Conservation (phyloP, 2,329 filamentous ascomycete genomes). For the Cordyceps cateniannulata region DNA sequence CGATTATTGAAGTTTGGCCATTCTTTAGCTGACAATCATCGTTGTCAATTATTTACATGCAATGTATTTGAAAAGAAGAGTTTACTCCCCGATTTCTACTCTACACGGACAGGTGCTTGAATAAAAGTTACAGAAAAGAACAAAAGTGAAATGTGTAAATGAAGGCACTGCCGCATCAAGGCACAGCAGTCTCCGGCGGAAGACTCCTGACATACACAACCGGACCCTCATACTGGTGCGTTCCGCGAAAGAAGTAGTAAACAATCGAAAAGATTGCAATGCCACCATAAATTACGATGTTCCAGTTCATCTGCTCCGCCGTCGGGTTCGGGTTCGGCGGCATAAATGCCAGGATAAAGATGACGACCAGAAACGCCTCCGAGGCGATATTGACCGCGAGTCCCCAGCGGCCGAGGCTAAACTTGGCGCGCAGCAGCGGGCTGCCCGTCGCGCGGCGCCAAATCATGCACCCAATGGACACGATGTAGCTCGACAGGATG, state of each 20-base stretch:
- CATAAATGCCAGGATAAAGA: conserved; percentile 44
- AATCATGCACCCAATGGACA: conserved; percentile 39
- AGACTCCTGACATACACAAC: conserved; percentile 14
- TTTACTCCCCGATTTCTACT: too few species aligned
- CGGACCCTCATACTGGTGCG: conserved; percentile 13
- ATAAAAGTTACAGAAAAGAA: too few species aligned
- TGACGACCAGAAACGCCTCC: conserved; percentile 36
- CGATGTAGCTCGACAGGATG: conserved; percentile 45
- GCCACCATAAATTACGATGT: conserved; percentile 35
- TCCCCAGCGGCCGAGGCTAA: conserved; percentile 34
- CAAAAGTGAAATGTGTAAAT: too few species aligned
- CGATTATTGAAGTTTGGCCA: too few species aligned
- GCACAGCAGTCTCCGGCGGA: background rate
- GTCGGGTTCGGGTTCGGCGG: conserved; percentile 32
- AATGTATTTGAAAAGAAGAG: too few species aligned
- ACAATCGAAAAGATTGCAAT: conserved; percentile 31
- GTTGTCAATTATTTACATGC: too few species aligned
- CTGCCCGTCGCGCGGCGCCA: conserved; percentile 31
- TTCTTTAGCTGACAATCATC: too few species aligned
- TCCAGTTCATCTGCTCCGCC: conserved; percentile 43
- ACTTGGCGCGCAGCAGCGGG: conserved; percentile 17
- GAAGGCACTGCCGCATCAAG: background rate
- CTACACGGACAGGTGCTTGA: too few species aligned
- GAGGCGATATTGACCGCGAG: conserved; percentile 36
- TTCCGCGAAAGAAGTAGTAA: conserved; percentile 30